Base-by-base conservation (phyloP, 2,329 filamentous ascomycete genomes). In the Berkeleyomyces rouxiae region DNA sequence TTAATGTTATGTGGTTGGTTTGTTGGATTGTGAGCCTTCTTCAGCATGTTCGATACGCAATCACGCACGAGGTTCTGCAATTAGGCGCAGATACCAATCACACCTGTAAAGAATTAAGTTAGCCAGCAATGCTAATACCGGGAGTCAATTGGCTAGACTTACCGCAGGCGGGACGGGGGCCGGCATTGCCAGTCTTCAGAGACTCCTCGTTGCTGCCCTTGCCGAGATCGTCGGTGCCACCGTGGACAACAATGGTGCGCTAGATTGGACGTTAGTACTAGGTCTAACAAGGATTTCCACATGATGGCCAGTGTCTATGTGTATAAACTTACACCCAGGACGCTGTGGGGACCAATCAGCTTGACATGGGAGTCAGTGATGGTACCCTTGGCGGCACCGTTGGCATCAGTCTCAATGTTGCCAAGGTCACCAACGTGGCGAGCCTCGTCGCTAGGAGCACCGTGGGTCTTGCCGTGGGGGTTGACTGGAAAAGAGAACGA, bases 141-240 rank as follows among this genome's bases (percentile, higher is more conserved):
- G 13, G 11, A 51, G 23, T 39, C 4, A 13, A 37, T 37, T 33
- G 10, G 39, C 36, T 7, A 1, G 33, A 76, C 82, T 73, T 82
- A 88, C 93, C 93, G 78, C 93, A 99, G 74, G 93, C 93, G 73
- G 93, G 93, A 73, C 93, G 89, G 70, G 79, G 75, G 71, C 93
- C 93, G 73, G 93, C 93, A 75, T 97, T 99, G 69, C 93, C 93
- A 68, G 93, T 99, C 86, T 95, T 96, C 81, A 95, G 90, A 72
- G 90, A 96, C 81, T 97, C 90, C 78, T 92, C 89, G 78, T 88
- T 85, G 70, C 78, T 88, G 71, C 90, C 90, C 82, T 88, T 88
- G 76, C 93, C 93, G 68, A 99, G 89, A 73, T 99, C 93, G 74
- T 99, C 93, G 69, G 92, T 97, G 74, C 93, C 93, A 70, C 80